These are phyloP conservation scores for Nicotiana tomentosiformis DNA, from an alignment of 257 asterid species.

Conservation along the genomic window DNA sequence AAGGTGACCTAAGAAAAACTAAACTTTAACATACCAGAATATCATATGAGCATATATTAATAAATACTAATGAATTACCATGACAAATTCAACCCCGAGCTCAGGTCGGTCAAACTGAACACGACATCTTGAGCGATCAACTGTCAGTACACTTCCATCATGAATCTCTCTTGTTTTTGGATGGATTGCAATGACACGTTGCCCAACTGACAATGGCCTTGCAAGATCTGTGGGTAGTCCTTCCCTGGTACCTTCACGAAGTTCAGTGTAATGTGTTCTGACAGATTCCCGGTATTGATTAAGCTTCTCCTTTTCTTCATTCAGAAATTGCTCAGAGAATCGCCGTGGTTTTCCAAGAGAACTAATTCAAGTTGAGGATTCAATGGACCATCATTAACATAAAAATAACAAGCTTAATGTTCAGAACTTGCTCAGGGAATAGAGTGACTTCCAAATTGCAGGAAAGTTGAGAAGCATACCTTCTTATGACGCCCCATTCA, in stretches of 20 bases:
- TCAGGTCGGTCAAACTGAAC: constrained; percentile 93
- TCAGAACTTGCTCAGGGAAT: background rate
- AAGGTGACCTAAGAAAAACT: background rate
- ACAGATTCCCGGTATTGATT: constrained; percentile 84
- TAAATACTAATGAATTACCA: constrained; percentile 38
- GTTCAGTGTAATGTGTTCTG: constrained; percentile 77
- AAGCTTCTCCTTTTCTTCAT: constrained; percentile 94
- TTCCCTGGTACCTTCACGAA: constrained; percentile 77
- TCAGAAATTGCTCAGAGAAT: constrained; percentile 84
- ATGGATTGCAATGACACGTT: constrained; percentile 89
- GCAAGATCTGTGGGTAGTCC: constrained; percentile 92
- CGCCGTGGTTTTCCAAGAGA: constrained; percentile 94
- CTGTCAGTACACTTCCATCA: constrained; percentile 88
- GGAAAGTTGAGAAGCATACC: constrained; percentile 36
- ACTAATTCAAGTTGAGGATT: constrained; percentile 32
- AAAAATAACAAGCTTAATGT: background rate
- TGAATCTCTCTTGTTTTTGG: constrained; percentile 90
- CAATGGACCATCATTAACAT: background rate
- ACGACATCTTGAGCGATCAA: constrained; percentile 76
- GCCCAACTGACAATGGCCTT: constrained; percentile 89
- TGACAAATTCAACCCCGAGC: constrained; percentile 89
- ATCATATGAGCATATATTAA: background rate
- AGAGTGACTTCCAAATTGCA: background rate
- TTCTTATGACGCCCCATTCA: constrained; percentile 92
- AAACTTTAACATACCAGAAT: background rate